phyloP scores from a whole-genome alignment of 1,139 yeast genomes.

The Pichia sp. region DNA sequence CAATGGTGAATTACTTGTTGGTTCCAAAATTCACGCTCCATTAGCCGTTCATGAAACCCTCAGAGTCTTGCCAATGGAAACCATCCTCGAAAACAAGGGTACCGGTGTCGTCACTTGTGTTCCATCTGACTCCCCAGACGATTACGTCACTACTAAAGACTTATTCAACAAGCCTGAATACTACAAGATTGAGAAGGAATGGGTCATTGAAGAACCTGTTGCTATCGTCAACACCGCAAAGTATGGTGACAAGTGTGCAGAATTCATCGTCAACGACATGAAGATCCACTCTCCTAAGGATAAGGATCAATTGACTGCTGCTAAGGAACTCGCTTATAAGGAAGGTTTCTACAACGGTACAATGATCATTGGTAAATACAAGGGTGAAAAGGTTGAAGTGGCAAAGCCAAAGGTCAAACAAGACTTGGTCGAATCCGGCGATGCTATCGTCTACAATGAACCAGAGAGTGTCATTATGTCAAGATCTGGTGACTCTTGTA shows the following conservation, averaged over 20 bases:
- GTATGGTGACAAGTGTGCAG: constrained; percentile 89
- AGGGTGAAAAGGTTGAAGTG: constrained; percentile 82
- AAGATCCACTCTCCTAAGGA: constrained; percentile 97
- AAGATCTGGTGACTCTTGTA: constrained; percentile 95
- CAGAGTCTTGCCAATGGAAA: constrained; percentile 94
- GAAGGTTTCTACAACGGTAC: constrained; percentile 94
- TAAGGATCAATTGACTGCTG: constrained; percentile 74
- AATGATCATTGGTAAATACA: constrained; percentile 72
- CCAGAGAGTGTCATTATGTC: constrained; percentile 89
- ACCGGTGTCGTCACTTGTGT: constrained; percentile 99
- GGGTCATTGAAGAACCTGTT: constrained; percentile 74
- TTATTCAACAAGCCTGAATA: constrained; percentile 86
- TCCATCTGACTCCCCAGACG: constrained; percentile 98
- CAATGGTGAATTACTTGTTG: constrained; percentile 70
- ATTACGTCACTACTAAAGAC: constrained; percentile 79
- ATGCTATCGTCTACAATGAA: constrained; percentile 87
- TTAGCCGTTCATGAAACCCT: constrained; percentile 63
- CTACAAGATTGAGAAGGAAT: constrained; percentile 75
- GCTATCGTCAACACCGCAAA: constrained; percentile 74
- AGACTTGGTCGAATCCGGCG: constrained; percentile 69
- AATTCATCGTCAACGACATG: constrained; percentile 71
- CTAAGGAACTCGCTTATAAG: constrained; percentile 92
- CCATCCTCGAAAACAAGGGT: constrained; percentile 91
- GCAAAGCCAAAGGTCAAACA: constrained; percentile 86
- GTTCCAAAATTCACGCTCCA: constrained; percentile 85